phyloP scores from a whole-genome alignment of 2,329 filamentous ascomycete genomes.

The Raffaelea ambrosiae region DNA sequence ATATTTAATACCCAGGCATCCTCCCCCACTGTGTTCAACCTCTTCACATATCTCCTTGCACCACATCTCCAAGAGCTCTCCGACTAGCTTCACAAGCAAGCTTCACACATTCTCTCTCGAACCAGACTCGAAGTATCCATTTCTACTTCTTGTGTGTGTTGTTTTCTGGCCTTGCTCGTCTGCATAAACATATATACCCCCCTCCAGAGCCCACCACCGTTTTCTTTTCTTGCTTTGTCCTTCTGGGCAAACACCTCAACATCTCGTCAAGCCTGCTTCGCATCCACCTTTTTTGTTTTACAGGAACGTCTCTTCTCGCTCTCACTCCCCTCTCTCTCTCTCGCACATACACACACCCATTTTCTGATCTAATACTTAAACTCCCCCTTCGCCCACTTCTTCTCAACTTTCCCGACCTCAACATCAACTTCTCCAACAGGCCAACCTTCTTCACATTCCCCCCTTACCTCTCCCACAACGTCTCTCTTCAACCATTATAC shows the following conservation, averaged over 20 bases:
- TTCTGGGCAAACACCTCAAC: not conserved
- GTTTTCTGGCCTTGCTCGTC: not conserved
- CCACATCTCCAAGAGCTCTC: not conserved
- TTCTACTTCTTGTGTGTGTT: not conserved
- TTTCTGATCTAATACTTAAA: not conserved
- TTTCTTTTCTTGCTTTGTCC: not conserved
- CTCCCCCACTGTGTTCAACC: not conserved
- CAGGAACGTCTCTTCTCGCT: not conserved
- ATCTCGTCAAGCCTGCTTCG: not conserved
- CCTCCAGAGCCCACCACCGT: not conserved
- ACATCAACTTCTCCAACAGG: not conserved
- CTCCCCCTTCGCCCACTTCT: not conserved
- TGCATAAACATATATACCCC: too few species aligned
- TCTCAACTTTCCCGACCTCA: not conserved
- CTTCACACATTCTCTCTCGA: too few species aligned
- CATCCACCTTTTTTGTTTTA: not conserved
- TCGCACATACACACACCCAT: too few species aligned
- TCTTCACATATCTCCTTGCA: not conserved
- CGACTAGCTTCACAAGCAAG: not conserved
- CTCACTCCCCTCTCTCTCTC: too few species aligned
- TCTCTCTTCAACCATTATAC: not conserved
- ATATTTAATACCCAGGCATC: conserved; percentile 11
- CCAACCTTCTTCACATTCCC: not conserved
- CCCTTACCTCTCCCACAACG: not conserved
- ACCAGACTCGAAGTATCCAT: too few species aligned